These are phyloP conservation scores for Cokeromyces recurvatus DNA, from an alignment of 371 early-diverging fungal genomes.

Conservation along the genomic window DNA sequence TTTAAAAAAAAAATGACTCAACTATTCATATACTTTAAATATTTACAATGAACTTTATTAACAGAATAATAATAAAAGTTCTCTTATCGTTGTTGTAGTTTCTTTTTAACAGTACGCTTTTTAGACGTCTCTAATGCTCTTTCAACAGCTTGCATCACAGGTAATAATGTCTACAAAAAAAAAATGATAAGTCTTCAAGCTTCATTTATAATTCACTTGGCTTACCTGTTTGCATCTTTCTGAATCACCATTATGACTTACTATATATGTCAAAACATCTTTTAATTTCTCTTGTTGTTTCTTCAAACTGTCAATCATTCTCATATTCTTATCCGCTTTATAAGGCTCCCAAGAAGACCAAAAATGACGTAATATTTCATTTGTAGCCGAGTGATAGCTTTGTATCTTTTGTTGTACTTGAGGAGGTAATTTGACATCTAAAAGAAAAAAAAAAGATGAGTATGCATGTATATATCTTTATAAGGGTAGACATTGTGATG, in stretches of 20 bases:
- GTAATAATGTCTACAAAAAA: conserved; percentile 41
- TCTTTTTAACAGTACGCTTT: conserved; percentile 43
- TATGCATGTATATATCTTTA: no score
- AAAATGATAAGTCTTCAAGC: background rate
- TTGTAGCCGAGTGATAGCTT: conserved; percentile 54
- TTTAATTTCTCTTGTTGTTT: conserved; percentile 47
- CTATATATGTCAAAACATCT: conserved; percentile 34
- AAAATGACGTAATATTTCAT: conserved; percentile 63
- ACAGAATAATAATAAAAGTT: no score
- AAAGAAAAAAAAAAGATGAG: no score
- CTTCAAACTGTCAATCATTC: conserved; percentile 52
- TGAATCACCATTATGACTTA: conserved; percentile 25
- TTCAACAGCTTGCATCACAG: conserved; percentile 39
- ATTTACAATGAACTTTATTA: no score
- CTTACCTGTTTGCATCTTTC: conserved; percentile 36
- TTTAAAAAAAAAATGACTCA: no score
- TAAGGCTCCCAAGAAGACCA: conserved; percentile 57
- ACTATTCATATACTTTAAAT: no score
- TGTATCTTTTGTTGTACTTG: conserved; percentile 45
- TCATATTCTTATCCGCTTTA: conserved; percentile 43
- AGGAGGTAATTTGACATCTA: conserved; percentile 40
- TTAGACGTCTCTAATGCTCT: conserved; percentile 51
- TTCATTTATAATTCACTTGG: background rate
- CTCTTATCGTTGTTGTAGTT: no score
- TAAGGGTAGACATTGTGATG: no score